Conservation (phyloP, 345 rosid genomes). For the Brassica juncea region DNA sequence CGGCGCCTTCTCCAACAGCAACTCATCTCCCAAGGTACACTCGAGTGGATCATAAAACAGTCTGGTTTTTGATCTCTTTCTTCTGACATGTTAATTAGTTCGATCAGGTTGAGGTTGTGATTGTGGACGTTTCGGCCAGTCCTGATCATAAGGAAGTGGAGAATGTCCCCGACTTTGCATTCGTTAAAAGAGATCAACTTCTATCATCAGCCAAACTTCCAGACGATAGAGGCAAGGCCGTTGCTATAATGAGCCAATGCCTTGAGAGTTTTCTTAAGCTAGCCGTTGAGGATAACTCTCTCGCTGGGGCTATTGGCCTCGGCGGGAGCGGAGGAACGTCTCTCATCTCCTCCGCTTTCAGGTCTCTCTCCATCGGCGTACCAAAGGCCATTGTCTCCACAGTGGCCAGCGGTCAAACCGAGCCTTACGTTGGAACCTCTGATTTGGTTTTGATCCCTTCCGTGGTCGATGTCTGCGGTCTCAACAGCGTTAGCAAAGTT, state of each 20-base stretch:
- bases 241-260: constrained; percentile 64
- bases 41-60: too few relatives aligned
- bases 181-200: constrained; percentile 59
- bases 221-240: constrained; percentile 72
- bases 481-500: constrained; percentile 80
- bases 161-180: constrained; percentile 43
- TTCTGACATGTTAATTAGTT: too few relatives aligned
- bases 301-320: constrained; percentile 74
- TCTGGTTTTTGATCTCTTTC: too few relatives aligned
- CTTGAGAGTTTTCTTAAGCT: constrained; percentile 57
- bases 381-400: constrained; percentile 89
- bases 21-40: constrained; percentile 52
- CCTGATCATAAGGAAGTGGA: constrained; percentile 42
- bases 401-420: constrained; percentile 86
- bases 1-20: constrained; percentile 42
- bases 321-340: constrained; percentile 96
- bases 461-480: constrained; percentile 84
- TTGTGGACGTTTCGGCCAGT: constrained; percentile 74
- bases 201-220: constrained; percentile 53
- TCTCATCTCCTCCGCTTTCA: constrained; percentile 69
- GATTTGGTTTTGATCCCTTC: constrained; percentile 84
- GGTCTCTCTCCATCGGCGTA: constrained; percentile 68
- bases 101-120: constrained; percentile 57
- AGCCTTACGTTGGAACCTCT: constrained; percentile 77
- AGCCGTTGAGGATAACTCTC: constrained; percentile 40